These are phyloP conservation scores for Boletus tylopilopsis DNA, from an alignment of 768 basidiomycete genomes.

Conservation along the genomic window DNA sequence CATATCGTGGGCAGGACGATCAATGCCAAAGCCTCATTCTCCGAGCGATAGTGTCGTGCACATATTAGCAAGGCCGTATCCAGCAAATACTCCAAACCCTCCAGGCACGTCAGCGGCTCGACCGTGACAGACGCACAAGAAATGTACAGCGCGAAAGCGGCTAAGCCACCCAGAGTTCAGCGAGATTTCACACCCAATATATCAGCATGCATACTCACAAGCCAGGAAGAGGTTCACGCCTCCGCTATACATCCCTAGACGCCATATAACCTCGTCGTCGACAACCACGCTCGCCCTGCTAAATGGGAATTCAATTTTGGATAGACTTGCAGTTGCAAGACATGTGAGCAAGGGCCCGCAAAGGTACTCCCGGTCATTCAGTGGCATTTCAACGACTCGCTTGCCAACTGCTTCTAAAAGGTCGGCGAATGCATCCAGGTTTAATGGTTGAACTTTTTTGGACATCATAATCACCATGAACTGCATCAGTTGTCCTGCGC, in stretches of 20 bases:
- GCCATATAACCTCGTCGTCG: conserved; percentile 38
- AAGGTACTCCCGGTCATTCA: conserved; percentile 18
- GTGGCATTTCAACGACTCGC: conserved; percentile 11
- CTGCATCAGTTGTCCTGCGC: conserved; percentile 22
- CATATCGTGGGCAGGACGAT: conserved; percentile 50
- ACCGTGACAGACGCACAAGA: conserved; percentile 22
- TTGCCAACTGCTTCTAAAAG: conserved; percentile 16
- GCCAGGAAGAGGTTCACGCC: conserved; percentile 35
- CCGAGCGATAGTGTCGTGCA: conserved; percentile 40
- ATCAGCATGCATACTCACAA: conserved; percentile 33
- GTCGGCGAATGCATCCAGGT: conserved; percentile 1
- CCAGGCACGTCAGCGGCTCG: conserved; percentile 40
- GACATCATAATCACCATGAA: conserved; percentile 22
- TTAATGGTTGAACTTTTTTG: conserved; percentile 12
- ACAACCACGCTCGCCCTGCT: conserved; percentile 4
- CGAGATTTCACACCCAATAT: background rate
- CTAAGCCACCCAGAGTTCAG: conserved; percentile 27
- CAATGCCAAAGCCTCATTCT: conserved; percentile 50
- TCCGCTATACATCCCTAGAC: conserved; percentile 26
- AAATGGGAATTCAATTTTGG: conserved; percentile 7
- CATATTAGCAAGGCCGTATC: conserved; percentile 48
- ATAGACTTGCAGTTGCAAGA: conserved; percentile 26
- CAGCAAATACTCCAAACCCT: conserved; percentile 44
- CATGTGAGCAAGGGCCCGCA: conserved; percentile 36
- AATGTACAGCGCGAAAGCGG: conserved; percentile 46